Conservation (phyloP, 2,329 filamentous ascomycete species). For the Fusarium sp. region DNA sequence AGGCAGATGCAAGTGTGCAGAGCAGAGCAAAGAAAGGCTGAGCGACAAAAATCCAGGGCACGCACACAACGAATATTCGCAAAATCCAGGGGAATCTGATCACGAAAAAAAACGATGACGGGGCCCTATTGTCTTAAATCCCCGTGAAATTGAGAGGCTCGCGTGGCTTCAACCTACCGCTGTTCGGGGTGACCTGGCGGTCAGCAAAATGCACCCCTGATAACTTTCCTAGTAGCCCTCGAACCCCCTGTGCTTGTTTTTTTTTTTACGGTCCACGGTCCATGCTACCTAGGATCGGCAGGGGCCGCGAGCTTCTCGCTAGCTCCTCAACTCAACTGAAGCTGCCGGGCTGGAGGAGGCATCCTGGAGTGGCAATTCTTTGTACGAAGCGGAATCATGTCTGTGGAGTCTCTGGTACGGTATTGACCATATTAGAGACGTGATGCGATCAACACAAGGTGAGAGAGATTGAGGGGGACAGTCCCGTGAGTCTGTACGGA, state of each 20-base stretch:
- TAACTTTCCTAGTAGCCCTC: slow-evolving; percentile 23
- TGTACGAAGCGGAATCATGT: slow-evolving; percentile 13
- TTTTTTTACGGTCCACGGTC: slow-evolving; percentile 17
- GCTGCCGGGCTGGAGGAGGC: slow-evolving; percentile 27
- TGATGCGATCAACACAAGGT: slow-evolving; percentile 13
- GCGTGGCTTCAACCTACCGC: slow-evolving; percentile 35
- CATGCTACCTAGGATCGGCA: slow-evolving; percentile 40
- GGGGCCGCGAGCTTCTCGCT: slow-evolving; percentile 39
- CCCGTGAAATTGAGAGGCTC: slow-evolving; percentile 35
- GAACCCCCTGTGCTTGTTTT: slow-evolving; percentile 33
- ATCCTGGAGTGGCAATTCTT: slow-evolving; percentile 32
- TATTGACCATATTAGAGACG: slow-evolving; percentile 4
- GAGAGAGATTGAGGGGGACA: slow-evolving; percentile 4
- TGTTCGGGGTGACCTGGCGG: slow-evolving; percentile 35
- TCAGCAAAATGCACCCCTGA: slow-evolving; percentile 36
- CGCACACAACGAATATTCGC: slow-evolving; percentile 35
- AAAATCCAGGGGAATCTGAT: slow-evolving; percentile 33
- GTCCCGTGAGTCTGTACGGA: slow-evolving; percentile 14
- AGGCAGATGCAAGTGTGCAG: slow-evolving; percentile 27
- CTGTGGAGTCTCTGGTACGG: slow-evolving; percentile 17
- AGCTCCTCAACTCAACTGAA: slow-evolving; percentile 33
- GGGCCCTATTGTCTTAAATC: slow-evolving; percentile 40
- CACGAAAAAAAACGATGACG: slow-evolving; percentile 33
- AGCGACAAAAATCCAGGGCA: slow-evolving; percentile 35
- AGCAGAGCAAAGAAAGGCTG: slow-evolving; percentile 21